Evolutionary conservation across 1,139 yeast species (phyloP).

Genomic region (Yamadazyma friedrichii): DNA sequence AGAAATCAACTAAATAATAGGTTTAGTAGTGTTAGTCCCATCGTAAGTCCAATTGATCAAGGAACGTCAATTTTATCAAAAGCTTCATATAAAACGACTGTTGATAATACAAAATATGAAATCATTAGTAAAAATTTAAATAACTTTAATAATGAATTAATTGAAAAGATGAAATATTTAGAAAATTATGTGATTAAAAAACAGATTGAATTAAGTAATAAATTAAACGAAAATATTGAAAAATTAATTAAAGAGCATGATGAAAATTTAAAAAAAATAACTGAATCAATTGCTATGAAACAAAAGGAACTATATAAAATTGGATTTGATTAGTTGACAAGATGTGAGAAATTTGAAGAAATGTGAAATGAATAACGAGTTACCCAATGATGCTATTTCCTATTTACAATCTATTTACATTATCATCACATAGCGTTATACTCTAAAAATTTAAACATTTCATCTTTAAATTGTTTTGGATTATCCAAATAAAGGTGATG

Average conservation of each 20-base stretch:
- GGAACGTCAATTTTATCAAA: constrained; percentile 1
- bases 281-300: constrained; percentile 10
- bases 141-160: constrained; percentile 9
- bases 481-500: constrained; percentile 82
- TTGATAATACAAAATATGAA: constrained; percentile 4
- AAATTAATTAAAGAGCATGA: constrained; percentile 11
- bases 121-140: constrained; percentile 5
- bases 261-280: constrained; percentile 10
- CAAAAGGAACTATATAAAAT: constrained; percentile 10
- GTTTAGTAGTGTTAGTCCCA: background rate
- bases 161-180: constrained; percentile 15
- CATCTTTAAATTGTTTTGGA: constrained; percentile 35
- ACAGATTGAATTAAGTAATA: constrained; percentile 14
- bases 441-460: constrained; percentile 42
- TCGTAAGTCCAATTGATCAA: constrained; percentile 1
- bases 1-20: background rate
- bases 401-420: background rate
- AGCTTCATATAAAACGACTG: background rate
- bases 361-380: background rate
- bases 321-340: constrained; percentile 1
- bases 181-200: constrained; percentile 15
- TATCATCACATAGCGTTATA: constrained; percentile 2
- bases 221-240: constrained; percentile 16
- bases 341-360: too few relatives aligned
- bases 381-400: background rate